Evolutionary conservation across 2,329 filamentous ascomycete species (phyloP).

Genomic region (Colletotrichum costaricense): DNA sequence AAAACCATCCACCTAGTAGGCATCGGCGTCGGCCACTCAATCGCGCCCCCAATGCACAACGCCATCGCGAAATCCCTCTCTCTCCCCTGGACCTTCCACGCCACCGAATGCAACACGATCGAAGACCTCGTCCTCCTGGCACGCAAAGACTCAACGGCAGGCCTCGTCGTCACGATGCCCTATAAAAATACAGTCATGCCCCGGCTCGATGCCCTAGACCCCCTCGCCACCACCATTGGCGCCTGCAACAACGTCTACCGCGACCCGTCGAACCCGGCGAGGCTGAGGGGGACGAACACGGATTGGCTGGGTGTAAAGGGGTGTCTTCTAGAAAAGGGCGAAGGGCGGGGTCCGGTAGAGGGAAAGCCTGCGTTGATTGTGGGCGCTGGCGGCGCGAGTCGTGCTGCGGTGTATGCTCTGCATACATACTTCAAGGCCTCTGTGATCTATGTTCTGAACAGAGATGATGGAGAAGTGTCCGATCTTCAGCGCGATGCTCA

Average conservation of each 20-base stretch:
- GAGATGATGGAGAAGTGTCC: slow-evolving; percentile 44
- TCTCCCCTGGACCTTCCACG: slow-evolving; percentile 45
- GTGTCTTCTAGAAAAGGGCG: slow-evolving; percentile 42
- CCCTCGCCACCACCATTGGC: slow-evolving; percentile 47
- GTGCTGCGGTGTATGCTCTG: slow-evolving; percentile 52
- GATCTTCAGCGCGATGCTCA: slow-evolving; percentile 42
- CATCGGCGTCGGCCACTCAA: slow-evolving; percentile 52
- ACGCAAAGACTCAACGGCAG: slow-evolving; percentile 42
- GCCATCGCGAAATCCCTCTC: slow-evolving; percentile 48
- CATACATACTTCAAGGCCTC: slow-evolving; percentile 41
- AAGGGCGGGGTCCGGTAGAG: slow-evolving; percentile 24
- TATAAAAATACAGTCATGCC: slow-evolving; percentile 51
- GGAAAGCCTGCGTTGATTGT: slow-evolving; percentile 48
- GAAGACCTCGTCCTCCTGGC: slow-evolving; percentile 46
- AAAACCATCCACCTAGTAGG: slow-evolving; percentile 49
- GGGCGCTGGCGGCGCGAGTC: slow-evolving; percentile 54
- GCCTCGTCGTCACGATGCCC: slow-evolving; percentile 49
- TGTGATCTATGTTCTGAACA: slow-evolving; percentile 50
- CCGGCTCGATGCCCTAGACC: slow-evolving; percentile 50
- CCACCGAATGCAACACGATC: slow-evolving; percentile 45
- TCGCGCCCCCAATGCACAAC: slow-evolving; percentile 53
- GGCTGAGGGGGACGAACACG: slow-evolving; percentile 52
- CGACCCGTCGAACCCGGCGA: slow-evolving; percentile 36
- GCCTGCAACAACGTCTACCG: slow-evolving; percentile 51
- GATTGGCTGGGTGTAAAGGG: slow-evolving; percentile 55